phyloP scores from a whole-genome alignment of 2,329 filamentous ascomycete species.

The Tolypocladium paradoxum region DNA sequence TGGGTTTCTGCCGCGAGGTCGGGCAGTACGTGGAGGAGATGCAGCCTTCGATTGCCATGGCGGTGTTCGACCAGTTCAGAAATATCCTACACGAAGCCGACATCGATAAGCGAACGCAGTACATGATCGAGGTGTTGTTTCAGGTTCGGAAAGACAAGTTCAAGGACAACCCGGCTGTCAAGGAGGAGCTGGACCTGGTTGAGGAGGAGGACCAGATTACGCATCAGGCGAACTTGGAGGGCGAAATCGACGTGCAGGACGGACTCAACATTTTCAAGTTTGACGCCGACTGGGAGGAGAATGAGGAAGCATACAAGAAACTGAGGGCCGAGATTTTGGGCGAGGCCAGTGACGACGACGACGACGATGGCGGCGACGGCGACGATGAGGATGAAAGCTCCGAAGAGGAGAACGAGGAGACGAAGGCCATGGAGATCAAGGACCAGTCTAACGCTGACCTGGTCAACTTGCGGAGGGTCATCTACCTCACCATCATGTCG shows the following conservation, averaged over 20 bases:
- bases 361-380: conserved; percentile 44
- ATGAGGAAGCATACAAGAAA: conserved; percentile 82
- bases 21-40: conserved; percentile 93
- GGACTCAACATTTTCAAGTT: conserved; percentile 92
- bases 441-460: conserved; percentile 95
- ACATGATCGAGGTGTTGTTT: conserved; percentile 97
- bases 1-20: conserved; percentile 84
- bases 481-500: conserved; percentile 96
- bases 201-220: conserved; percentile 98
- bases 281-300: conserved; percentile 78
- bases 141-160: conserved; percentile 94
- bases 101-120: conserved; percentile 97
- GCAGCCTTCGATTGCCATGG: conserved; percentile 76
- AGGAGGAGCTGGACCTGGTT: conserved; percentile 86
- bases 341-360: conserved; percentile 78
- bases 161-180: conserved; percentile 85
- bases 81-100: conserved; percentile 93
- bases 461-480: conserved; percentile 84
- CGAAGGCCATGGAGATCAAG: conserved; percentile 87
- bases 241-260: conserved; percentile 76
- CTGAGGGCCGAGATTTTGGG: conserved; percentile 90
- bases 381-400: conserved; percentile 56
- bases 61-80: conserved; percentile 91
- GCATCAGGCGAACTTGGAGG: conserved; percentile 72
- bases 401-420: conserved; percentile 66